phyloP scores from a whole-genome alignment of 2,329 filamentous ascomycete species.

The Pyricularia sp. region DNA sequence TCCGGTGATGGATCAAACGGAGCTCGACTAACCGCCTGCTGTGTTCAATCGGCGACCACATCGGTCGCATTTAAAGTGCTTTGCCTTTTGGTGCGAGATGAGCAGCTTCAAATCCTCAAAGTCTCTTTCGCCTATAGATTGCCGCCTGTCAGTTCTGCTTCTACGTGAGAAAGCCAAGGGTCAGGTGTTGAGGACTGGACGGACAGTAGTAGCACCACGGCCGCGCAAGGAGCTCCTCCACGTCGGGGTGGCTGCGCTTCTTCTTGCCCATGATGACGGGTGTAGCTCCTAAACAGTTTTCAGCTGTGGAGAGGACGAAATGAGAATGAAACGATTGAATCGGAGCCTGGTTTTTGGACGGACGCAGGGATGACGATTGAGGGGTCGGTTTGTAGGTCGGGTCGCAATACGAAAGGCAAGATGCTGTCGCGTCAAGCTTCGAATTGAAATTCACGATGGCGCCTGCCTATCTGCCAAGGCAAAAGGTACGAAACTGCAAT shows the following conservation, averaged over 20 bases:
- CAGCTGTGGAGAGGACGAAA: not conserved
- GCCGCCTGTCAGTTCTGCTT: conserved; percentile 4
- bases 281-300: not conserved
- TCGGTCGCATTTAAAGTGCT: conserved; percentile 95
- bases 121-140: conserved; percentile 65
- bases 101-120: conserved; percentile 96
- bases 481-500: not conserved
- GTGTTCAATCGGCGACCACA: conserved; percentile 87
- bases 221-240: conserved; percentile 79
- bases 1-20: not conserved
- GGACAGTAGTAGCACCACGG: conserved; percentile 98
- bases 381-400: not conserved
- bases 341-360: not conserved
- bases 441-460: conserved; percentile 1
- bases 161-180: not conserved
- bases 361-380: not conserved
- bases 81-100: conserved; percentile 96
- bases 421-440: not conserved
- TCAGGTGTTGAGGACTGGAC: conserved; percentile 12
- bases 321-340: not conserved
- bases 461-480: not conserved
- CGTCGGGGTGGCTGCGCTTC: conserved; percentile 74
- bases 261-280: conserved; percentile 67
- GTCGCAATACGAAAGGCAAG: not conserved
- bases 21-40: conserved; percentile 66